Conservation (phyloP, 2,329 filamentous ascomycete species). For the Beauveria australis region DNA sequence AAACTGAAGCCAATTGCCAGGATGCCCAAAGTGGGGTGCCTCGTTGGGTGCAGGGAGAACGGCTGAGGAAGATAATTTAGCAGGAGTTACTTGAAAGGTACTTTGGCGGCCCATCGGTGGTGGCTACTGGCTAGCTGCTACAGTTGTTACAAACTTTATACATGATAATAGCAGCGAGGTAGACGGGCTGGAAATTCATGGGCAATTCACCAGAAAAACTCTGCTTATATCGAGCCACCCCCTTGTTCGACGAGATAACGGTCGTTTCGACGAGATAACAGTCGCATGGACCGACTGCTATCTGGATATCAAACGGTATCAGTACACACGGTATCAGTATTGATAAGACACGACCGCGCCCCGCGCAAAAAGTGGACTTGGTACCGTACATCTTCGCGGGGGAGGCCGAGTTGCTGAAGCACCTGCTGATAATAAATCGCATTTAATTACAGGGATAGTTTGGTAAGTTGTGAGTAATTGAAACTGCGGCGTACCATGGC, state of each 20-base stretch:
- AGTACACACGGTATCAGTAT: background rate
- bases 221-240: background rate
- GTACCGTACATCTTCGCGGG: background rate
- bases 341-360: background rate
- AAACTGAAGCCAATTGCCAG: background rate
- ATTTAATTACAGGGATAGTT: background rate
- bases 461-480: no score
- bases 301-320: background rate
- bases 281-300: background rate
- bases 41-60: background rate
- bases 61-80: background rate
- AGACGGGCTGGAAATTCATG: background rate
- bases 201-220: background rate
- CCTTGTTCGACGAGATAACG: background rate
- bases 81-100: background rate
- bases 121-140: background rate
- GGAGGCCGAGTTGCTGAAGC: background rate
- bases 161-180: background rate
- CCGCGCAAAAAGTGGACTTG: background rate
- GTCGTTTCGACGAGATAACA: background rate
- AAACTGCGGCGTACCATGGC: background rate
- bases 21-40: background rate
- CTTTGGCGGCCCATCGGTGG: background rate
- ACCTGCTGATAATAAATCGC: background rate
- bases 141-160: background rate